Base-by-base conservation (phyloP, 2,329 filamentous ascomycete species). In the Pseudogymnoascus sp. region DNA sequence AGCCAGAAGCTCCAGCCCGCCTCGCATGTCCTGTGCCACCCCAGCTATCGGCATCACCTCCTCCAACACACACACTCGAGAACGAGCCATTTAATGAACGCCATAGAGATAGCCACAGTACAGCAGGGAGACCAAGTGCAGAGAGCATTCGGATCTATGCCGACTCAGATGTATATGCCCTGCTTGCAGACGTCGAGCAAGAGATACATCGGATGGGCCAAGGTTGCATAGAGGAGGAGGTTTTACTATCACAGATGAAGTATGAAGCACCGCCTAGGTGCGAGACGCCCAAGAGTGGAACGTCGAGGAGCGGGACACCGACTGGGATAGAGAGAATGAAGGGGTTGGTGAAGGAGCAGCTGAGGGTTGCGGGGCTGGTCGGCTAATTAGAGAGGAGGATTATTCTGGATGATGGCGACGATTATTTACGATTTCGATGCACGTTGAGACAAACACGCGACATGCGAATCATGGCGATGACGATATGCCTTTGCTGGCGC, bases 121-220 rank as follows among this genome's bases (percentile, higher is more conserved):
- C 64, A 8, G 64, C 59, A 14, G 56, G 64, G 5, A 63, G 64
- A 70, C 10, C 75, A 80, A 47, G 70, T 74, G 79, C 85, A 38
- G 84, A 89, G 72, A 88, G 85, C 71, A 89, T 89, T 65, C 82
- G 83, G 21, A 81, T 89, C 67, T 89, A 89, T 67, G 86, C 85
- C 21, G 86, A 86, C 64, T 82, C 84, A 64, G 86, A 88, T 56
- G 82, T 90, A 7, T 88, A 86, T 67, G 81, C 83, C 1, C 78
- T 90, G 1, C 77, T 90, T 42, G 84, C 83, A 1, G 86, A 89
- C 67, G 86, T 89, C 13, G 86, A 89, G 72, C 79, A 79, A 65
- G 81, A 85, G 69, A 83, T 86, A 70, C 80, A 73, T 33, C 69
- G 70, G n/a, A 76, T 77, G 72, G 71, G 71, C 1, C 68, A 70